A percentile compares a stretch with the other conserved stretches of the same genome.
phyloP scores from a whole-genome alignment of 768 basidiomycete species.

The Sutorius australiensis region DNA sequence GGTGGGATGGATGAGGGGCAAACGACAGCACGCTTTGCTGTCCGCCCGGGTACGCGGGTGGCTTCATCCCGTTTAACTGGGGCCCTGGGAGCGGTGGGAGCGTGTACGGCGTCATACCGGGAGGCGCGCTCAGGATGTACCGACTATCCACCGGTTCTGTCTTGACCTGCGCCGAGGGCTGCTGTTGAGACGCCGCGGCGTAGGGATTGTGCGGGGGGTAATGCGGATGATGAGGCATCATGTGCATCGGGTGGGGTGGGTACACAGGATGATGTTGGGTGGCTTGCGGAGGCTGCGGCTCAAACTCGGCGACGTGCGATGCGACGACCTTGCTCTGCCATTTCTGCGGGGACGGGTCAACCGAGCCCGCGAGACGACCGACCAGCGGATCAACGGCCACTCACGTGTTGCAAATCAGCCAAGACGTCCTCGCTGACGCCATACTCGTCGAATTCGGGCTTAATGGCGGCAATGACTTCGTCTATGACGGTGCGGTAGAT shows the following conservation, averaged over 20 bases:
- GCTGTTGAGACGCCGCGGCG: conserved; percentile 34
- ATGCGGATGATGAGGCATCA: conserved; percentile 53
- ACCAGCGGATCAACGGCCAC: conserved; percentile 32
- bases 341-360: conserved; percentile 52
- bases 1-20: conserved; percentile 33
- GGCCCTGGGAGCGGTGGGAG: conserved; percentile 65
- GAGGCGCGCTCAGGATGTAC: conserved; percentile 52
- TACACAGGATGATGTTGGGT: conserved; percentile 49
- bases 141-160: conserved; percentile 69
- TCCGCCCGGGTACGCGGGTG: conserved; percentile 50
- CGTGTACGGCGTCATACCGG: conserved; percentile 44
- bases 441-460: conserved; percentile 94
- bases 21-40: conserved; percentile 60
- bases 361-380: neutral
- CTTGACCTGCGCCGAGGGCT: conserved; percentile 53
- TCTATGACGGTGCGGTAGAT: conserved; percentile 95
- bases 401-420: conserved; percentile 82
- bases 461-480: conserved; percentile 86
- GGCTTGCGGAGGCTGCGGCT: conserved; percentile 48
- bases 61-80: conserved; percentile 51
- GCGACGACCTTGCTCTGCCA: conserved; percentile 94
- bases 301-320: conserved; percentile 95
- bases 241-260: conserved; percentile 60
- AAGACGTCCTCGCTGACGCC: conserved; percentile 91
- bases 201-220: conserved; percentile 55